Conservation (phyloP, 345 rosid genomes). For the Mallotus nudiflorus region DNA sequence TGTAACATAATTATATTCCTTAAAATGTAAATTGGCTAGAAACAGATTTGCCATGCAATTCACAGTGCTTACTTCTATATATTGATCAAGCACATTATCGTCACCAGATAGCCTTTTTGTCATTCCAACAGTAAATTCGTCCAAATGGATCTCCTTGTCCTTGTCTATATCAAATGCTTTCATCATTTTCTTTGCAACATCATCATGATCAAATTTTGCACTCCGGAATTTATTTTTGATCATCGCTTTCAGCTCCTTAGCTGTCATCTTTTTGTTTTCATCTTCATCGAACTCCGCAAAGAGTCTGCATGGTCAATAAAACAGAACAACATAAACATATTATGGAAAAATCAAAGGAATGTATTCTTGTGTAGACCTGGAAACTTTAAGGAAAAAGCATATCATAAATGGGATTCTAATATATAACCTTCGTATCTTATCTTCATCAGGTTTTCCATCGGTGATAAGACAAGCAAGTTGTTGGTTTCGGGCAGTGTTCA, state of each 20-base stretch:
- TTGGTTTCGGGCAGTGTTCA: background rate
- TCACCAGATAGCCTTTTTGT: conserved; percentile 20
- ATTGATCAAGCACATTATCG: conserved; percentile 12
- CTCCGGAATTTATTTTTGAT: conserved; percentile 27
- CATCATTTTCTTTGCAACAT: conserved; percentile 23
- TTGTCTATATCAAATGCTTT: conserved; percentile 30
- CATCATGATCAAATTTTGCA: conserved; percentile 26
- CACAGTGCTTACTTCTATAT: conserved; percentile 11
- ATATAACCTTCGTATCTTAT: conserved; percentile 11
- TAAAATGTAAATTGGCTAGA: too few species aligned
- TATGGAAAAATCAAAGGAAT: background rate
- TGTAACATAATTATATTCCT: too few species aligned
- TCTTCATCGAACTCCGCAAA: conserved; percentile 35
- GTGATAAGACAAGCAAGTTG: conserved; percentile 13
- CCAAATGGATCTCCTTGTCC: conserved; percentile 22
- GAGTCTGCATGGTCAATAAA: conserved; percentile 18
- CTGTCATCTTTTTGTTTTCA: conserved; percentile 22
- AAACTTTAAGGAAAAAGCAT: background rate
- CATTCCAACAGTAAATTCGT: conserved; percentile 33
- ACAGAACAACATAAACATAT: background rate
- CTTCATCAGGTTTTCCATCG: conserved; percentile 15
- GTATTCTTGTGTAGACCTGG: background rate
- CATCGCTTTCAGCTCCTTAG: conserved; percentile 27
- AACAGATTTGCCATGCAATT: conserved; percentile 2
- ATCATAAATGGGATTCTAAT: background rate